A percentile compares a stretch with the other conserved stretches of the same genome.
Conservation (phyloP, 2,329 filamentous ascomycete genomes). For the Scedosporium boydii region DNA sequence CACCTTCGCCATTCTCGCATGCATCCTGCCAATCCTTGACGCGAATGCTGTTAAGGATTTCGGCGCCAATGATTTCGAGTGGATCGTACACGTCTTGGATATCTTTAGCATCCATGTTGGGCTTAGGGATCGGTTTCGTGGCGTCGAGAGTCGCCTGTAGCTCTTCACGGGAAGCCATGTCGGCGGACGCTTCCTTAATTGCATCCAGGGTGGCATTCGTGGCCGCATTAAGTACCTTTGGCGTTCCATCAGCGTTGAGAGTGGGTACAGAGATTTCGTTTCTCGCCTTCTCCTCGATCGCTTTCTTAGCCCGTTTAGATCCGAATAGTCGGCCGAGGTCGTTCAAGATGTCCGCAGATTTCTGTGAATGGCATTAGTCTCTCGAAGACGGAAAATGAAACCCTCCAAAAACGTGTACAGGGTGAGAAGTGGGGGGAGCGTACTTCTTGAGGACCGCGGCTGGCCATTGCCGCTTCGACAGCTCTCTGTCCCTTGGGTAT, state of each 20-base stretch:
- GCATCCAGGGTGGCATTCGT: constrained; percentile 52
- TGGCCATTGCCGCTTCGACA: neutral
- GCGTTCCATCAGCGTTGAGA: constrained; percentile 26
- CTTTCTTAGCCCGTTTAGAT: constrained; percentile 78
- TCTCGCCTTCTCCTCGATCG: constrained; percentile 55
- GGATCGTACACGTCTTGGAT: constrained; percentile 66
- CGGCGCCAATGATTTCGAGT: constrained; percentile 54
- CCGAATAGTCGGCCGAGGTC: constrained; percentile 71
- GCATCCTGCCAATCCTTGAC: constrained; percentile 68
- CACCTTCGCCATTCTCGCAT: constrained; percentile 45
- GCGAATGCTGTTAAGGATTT: constrained; percentile 57
- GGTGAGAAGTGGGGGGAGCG: neutral
- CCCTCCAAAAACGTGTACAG: neutral
- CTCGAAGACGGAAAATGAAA: neutral
- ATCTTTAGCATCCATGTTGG: constrained; percentile 56
- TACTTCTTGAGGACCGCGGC: neutral
- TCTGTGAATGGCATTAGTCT: constrained; percentile 25
- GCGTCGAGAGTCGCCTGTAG: constrained; percentile 55
- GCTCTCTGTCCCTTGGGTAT: constrained; percentile 45
- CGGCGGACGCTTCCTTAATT: constrained; percentile 51
- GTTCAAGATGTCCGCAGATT: constrained; percentile 51
- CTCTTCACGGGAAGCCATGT: constrained; percentile 58
- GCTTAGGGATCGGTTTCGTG: constrained; percentile 62
- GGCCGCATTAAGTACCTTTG: constrained; percentile 44
- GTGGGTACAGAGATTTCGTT: constrained; percentile 51